Base-by-base conservation (phyloP, 768 basidiomycete genomes). In the Mrakia gelida region DNA sequence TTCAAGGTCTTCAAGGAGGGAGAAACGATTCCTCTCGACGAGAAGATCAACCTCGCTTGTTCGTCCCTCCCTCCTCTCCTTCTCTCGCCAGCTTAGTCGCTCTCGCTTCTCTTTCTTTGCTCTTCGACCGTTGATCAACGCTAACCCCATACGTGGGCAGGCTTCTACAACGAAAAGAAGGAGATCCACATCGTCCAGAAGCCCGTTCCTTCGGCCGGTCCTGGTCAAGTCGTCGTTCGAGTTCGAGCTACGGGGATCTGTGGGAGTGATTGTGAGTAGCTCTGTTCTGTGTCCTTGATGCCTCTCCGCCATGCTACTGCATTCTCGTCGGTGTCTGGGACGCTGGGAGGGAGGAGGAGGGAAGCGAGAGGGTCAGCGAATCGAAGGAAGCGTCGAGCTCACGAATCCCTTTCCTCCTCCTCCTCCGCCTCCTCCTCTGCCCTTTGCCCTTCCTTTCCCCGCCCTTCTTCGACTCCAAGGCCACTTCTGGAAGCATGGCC, bases 191-290 rank as follows among this genome's bases (percentile, higher is more conserved):
- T 86, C 79, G 80, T 85, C 56, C 72, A 81, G 49, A 85, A 85
- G 80, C 85, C 85, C 10, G 78, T 79, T 56, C 82, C 83, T 21
- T 80, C 30, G 6, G 65, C 65, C 13, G 52, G 73, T 21, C 65
- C 32, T 3, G 59, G 71, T 2, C 76, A 73, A 18, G 82, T 81
- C 41, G 75, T 84, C 32, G 81, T 86, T n/a, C 83, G 84, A 72
- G 83, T 86, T 32, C 79, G 82, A 49, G 84, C 85, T 18, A 85
- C 84, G 6, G 86, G 86, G 32, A 86, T 86, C 62, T 86, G 86
- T 76, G 85, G 85, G 78, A 81, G 84, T 81, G 56, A 32, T 34
- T 75, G 54, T 65, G 28, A 34, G 74, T 52, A 54, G 23, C 56
- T 18, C 32, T 41, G 16, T 16, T 21, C 11, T 10, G 15, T 10